phyloP scores from a whole-genome alignment of 148 eudicot species.

The Dysphania ambrosioides region DNA sequence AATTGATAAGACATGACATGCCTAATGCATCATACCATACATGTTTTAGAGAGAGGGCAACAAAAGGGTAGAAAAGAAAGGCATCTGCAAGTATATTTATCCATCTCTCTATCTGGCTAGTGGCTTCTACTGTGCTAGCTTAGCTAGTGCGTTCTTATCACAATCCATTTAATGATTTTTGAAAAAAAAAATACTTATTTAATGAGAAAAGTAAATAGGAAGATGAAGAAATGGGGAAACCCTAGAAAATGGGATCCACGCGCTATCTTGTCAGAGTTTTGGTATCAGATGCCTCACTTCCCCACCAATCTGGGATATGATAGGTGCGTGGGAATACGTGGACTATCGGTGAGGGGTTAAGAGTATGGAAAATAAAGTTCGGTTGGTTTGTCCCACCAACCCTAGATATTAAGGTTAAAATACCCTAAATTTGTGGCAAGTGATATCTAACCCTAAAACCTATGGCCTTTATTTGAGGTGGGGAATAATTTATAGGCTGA shows the following conservation, averaged over 20 bases:
- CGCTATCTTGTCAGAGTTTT: conserved; percentile 28
- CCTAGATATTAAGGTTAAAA: conserved; percentile 38
- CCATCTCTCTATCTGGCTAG: conserved; percentile 9
- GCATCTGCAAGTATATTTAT: conserved; percentile 13
- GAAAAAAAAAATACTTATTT: neutral
- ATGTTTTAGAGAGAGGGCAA: conserved; percentile 13
- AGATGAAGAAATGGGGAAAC: conserved; percentile 16
- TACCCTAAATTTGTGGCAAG: conserved; percentile 24
- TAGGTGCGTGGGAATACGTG: conserved; percentile 25
- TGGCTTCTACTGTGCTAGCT: conserved; percentile 8
- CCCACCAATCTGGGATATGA: conserved; percentile 21
- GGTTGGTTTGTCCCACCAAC: conserved; percentile 25
- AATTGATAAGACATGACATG: conserved; percentile 27
- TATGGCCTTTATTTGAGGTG: conserved; percentile 26
- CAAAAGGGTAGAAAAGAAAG: conserved; percentile 8
- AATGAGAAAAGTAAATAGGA: neutral
- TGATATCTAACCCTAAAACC: conserved; percentile 36
- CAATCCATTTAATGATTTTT: conserved; percentile 20
- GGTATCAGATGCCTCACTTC: conserved; percentile 22
- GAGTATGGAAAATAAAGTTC: neutral
- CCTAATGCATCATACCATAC: conserved; percentile 15
- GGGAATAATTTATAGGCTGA: conserved; percentile 8
- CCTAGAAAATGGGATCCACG: conserved; percentile 22
- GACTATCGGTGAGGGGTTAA: neutral
- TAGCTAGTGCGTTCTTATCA: conserved; percentile 34